Percentiles rank a stretch among this genome's conserved stretches.
Evolutionary conservation across 2,329 filamentous ascomycete species (phyloP).

Genomic region (Fusarium sp.): DNA sequence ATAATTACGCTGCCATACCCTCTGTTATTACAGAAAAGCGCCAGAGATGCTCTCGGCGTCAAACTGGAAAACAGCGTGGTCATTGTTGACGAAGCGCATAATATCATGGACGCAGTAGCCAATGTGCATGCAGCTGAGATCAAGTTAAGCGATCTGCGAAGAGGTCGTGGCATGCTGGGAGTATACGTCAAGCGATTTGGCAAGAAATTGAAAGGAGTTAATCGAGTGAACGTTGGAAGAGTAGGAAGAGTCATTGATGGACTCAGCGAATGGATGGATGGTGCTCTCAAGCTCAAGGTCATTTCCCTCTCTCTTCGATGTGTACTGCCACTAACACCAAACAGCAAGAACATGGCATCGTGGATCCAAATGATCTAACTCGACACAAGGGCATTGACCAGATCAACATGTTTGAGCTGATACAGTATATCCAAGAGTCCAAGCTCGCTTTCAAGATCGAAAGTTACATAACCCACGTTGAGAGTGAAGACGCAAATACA

Average conservation of each 20-base stretch:
- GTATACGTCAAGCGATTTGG: constrained; percentile 89
- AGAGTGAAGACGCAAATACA: constrained; percentile 56
- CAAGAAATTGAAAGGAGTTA: constrained; percentile 88
- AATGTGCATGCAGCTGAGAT: constrained; percentile 86
- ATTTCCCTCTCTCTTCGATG: not conserved
- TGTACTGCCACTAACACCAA: not conserved
- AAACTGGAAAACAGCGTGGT: constrained; percentile 88
- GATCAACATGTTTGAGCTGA: constrained; percentile 91
- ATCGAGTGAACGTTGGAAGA: constrained; percentile 90
- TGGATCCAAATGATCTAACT: constrained; percentile 78
- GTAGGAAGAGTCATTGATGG: constrained; percentile 86
- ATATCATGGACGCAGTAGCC: constrained; percentile 94
- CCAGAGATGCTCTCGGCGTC: constrained; percentile 86
- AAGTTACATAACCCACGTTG: constrained; percentile 77
- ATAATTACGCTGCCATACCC: constrained; percentile 95
- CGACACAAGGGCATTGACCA: constrained; percentile 90
- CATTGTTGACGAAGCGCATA: constrained; percentile 98
- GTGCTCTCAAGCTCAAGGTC: constrained; percentile 61
- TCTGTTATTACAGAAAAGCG: constrained; percentile 84
- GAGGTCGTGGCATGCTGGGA: constrained; percentile 79
- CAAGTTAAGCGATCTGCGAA: constrained; percentile 75
- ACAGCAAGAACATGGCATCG: constrained; percentile 68
- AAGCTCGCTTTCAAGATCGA: constrained; percentile 96
- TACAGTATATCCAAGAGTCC: constrained; percentile 88
- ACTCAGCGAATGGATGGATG: constrained; percentile 74